Conservation (phyloP, 805 yeast species). For the Starmera quercuum region DNA sequence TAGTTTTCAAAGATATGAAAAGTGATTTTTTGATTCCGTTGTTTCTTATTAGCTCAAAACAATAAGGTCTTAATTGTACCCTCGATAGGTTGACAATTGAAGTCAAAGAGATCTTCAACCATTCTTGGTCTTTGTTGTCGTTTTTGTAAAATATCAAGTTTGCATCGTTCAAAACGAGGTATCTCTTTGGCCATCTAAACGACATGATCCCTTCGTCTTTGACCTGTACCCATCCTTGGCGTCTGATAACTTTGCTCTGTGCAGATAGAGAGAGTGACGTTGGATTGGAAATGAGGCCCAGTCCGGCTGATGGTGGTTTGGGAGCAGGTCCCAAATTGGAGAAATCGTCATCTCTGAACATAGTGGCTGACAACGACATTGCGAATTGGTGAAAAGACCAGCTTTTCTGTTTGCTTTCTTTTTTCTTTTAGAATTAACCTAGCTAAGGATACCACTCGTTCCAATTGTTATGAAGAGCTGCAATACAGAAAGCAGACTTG, state of each 20-base stretch:
- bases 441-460: no score
- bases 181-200: constrained; percentile 90
- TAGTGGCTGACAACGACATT: constrained; percentile 31
- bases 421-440: constrained; percentile 2
- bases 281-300: constrained; percentile 24
- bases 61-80: constrained; percentile 65
- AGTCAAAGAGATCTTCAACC: constrained; percentile 45
- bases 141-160: constrained; percentile 67
- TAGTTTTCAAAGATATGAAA: constrained; percentile 66
- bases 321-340: constrained; percentile 52
- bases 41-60: constrained; percentile 61
- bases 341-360: constrained; percentile 36
- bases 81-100: constrained; percentile 59
- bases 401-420: constrained; percentile 1
- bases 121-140: constrained; percentile 44
- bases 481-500: no score
- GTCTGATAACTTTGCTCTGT: constrained; percentile 23
- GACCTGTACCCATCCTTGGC: constrained; percentile 83
- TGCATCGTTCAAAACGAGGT: constrained; percentile 67
- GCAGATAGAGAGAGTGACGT: constrained; percentile 15
- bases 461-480: no score
- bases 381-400: constrained; percentile 3
- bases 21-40: constrained; percentile 46
- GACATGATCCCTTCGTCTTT: constrained; percentile 89
- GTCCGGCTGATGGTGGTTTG: constrained; percentile 32